Evolutionary conservation across 495 filamentous ascomycete species (phyloP).

Genomic region (Daldinia decipiens): DNA sequence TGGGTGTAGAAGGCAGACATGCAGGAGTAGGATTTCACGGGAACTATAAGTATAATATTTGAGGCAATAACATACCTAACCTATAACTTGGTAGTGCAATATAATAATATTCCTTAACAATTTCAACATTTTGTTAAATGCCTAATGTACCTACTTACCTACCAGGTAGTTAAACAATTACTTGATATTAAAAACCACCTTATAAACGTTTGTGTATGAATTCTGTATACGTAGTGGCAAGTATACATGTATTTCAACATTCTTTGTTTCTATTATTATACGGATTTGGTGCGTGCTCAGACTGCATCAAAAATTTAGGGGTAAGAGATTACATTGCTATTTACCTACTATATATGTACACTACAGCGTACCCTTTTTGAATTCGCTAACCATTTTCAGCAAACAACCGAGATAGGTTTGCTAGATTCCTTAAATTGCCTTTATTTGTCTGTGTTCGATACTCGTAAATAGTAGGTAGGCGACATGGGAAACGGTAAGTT

Average conservation of each 20-base stretch:
- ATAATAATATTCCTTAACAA: too few relatives aligned
- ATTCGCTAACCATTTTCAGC: conserved; percentile 19
- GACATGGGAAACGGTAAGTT: conserved; percentile 12
- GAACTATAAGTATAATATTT: not conserved
- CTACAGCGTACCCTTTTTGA: not conserved
- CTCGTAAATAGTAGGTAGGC: not conserved
- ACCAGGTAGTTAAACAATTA: too few relatives aligned
- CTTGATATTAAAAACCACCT: too few relatives aligned
- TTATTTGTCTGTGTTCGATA: not conserved
- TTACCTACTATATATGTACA: not conserved
- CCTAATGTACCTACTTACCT: too few relatives aligned
- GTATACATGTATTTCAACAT: not conserved
- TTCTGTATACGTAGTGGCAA: not conserved
- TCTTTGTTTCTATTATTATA: conserved; percentile 2
- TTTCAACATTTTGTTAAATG: too few relatives aligned
- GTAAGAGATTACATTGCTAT: conserved; percentile 16
- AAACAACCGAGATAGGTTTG: not conserved
- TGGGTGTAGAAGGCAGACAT: not conserved
- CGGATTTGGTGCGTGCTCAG: conserved; percentile 11
- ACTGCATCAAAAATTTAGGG: conserved; percentile 23
- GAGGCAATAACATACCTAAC: not conserved
- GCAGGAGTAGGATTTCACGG: too few relatives aligned
- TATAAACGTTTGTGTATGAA: too few relatives aligned
- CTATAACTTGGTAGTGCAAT: too few relatives aligned
- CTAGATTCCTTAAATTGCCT: not conserved